phyloP scores from a whole-genome alignment of 306 rosid species.

The Fragaria iinumae region DNA sequence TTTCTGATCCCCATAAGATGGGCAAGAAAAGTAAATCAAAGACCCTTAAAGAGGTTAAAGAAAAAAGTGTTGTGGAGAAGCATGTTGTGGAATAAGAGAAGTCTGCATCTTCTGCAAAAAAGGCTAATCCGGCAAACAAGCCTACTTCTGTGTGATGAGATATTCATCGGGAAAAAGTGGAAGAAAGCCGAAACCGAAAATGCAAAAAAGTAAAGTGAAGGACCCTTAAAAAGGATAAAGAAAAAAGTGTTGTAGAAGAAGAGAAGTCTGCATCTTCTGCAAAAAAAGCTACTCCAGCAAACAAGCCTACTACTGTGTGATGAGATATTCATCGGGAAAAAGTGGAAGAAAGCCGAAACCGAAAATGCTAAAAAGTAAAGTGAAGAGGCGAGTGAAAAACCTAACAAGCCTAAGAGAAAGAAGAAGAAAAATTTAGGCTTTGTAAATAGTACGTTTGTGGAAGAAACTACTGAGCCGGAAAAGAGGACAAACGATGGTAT shows the following conservation, averaged over 20 bases:
- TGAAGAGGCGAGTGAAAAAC: constrained; percentile 27
- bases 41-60: constrained; percentile 21
- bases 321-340: too few species aligned
- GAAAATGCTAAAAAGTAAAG: too few species aligned
- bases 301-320: too few species aligned
- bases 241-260: too few species aligned
- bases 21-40: constrained; percentile 14
- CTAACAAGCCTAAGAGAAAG: constrained; percentile 25
- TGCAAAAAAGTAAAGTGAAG: constrained; percentile 19
- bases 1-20: constrained; percentile 1
- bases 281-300: too few species aligned
- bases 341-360: too few species aligned
- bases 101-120: constrained; percentile 19
- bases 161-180: constrained; percentile 59
- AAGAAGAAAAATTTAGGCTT: constrained; percentile 27
- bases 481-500: constrained; percentile 61
- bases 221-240: too few species aligned
- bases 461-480: constrained; percentile 34
- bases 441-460: constrained; percentile 32
- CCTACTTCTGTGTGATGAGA: constrained; percentile 54
- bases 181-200: constrained; percentile 37
- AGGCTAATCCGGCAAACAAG: constrained; percentile 22
- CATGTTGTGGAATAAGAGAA: constrained; percentile 32
- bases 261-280: too few species aligned
- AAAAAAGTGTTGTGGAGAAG: constrained; percentile 25